A percentile compares a stretch with the other conserved stretches of the same genome.
phyloP scores from a whole-genome alignment of 305 asterid genomes.

The Solanum hybrid region DNA sequence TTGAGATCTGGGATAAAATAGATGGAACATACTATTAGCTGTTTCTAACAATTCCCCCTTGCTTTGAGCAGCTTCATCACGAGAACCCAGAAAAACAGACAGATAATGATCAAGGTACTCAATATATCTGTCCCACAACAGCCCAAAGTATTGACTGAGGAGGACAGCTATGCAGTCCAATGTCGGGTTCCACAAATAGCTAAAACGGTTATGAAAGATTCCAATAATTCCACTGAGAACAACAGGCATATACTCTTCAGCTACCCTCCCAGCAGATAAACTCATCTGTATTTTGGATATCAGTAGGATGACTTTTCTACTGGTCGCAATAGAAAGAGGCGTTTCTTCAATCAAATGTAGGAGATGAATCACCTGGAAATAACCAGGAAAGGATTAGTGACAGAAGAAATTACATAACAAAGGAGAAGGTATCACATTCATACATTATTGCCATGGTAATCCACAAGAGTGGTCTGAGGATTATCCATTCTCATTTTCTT shows the following conservation, averaged over 20 bases:
- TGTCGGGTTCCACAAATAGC: slow-evolving; percentile 66
- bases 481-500: slow-evolving; percentile 26
- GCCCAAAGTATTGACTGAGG: slow-evolving; percentile 39
- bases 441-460: slow-evolving; percentile 36
- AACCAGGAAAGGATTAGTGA: slow-evolving; percentile 9
- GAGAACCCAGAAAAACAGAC: slow-evolving; percentile 41
- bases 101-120: slow-evolving; percentile 51
- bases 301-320: slow-evolving; percentile 52
- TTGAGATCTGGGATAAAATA: neutral
- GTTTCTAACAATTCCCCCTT: slow-evolving; percentile 17
- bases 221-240: slow-evolving; percentile 69
- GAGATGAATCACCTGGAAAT: slow-evolving; percentile 59
- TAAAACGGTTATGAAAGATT: slow-evolving; percentile 68
- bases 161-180: slow-evolving; percentile 63
- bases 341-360: slow-evolving; percentile 67
- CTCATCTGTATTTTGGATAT: slow-evolving; percentile 66
- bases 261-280: slow-evolving; percentile 47
- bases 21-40: slow-evolving; percentile 41
- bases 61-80: slow-evolving; percentile 27
- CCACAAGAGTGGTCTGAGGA: slow-evolving; percentile 27
- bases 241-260: slow-evolving; percentile 47
- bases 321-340: slow-evolving; percentile 55
- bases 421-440: slow-evolving; percentile 12
- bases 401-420: slow-evolving; percentile 7
- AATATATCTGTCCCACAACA: slow-evolving; percentile 60